Percentiles rank a stretch among this genome's conserved stretches.
These are phyloP conservation scores for Cryptosporidium parvum DNA, from an alignment of 169 alveolate species.

Conservation along the genomic window DNA sequence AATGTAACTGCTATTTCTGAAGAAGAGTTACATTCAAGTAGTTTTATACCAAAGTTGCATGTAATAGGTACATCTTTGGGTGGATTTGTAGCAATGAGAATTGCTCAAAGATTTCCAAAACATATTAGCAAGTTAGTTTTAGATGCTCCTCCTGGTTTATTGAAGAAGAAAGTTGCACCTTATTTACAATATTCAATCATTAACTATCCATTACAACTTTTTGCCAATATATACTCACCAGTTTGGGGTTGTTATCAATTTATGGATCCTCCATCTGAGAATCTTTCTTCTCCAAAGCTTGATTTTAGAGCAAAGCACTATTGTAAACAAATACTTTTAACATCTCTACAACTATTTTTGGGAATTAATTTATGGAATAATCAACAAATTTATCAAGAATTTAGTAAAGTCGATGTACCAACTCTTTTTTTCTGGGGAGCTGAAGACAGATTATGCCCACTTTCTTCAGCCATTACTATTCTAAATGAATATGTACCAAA, in stretches of 20 bases:
- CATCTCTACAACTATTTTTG: conserved; percentile 49
- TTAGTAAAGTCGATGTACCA: conserved; percentile 12
- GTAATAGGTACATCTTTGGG: conserved; percentile 66
- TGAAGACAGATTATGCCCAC: conserved; percentile 46
- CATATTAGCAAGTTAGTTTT: conserved; percentile 32
- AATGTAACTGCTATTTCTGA: conserved; percentile 12
- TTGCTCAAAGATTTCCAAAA: conserved; percentile 35
- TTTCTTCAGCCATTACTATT: conserved; percentile 34
- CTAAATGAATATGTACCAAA: conserved; percentile 52
- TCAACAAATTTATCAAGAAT: conserved; percentile 23
- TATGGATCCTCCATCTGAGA: conserved; percentile 63
- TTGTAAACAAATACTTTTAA: conserved; percentile 40
- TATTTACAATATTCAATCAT: conserved; percentile 22
- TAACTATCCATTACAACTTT: conserved; percentile 47
- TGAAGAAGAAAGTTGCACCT: conserved; percentile 47
- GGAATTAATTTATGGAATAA: conserved; percentile 65
- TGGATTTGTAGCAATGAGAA: conserved; percentile 54
- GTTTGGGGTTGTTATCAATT: conserved; percentile 61
- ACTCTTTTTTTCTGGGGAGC: conserved; percentile 72
- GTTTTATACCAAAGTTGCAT: conserved; percentile 21
- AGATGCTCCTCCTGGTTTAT: conserved; percentile 71
- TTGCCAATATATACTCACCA: conserved; percentile 61
- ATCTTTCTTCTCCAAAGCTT: conserved; percentile 36
- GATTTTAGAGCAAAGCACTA: conserved; percentile 74
- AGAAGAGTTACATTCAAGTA: conserved; percentile 1